Percentiles rank a stretch among this genome's conserved stretches.
These are phyloP conservation scores for Diaporthe longicolla DNA, from an alignment of 2,329 filamentous ascomycete species.

Conservation along the genomic window DNA sequence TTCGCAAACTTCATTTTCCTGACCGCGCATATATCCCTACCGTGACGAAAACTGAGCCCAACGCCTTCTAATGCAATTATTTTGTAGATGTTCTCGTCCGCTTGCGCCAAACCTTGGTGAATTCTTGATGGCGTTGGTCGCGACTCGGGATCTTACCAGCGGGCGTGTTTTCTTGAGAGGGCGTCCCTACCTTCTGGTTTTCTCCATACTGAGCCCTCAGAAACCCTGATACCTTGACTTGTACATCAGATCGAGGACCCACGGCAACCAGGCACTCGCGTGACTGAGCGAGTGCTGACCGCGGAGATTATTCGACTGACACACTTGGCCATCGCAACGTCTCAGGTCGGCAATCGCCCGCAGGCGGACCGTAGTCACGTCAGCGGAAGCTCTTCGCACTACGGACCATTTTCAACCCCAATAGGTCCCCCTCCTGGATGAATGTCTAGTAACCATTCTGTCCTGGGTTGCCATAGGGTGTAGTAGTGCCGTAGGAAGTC, in stretches of 20 bases:
- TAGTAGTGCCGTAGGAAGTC: slow-evolving; percentile 60
- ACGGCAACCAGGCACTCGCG: background rate
- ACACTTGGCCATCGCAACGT: background rate
- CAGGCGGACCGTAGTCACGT: background rate
- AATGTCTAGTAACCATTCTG: slow-evolving; percentile 55
- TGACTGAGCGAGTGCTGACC: background rate
- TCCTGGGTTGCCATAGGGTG: slow-evolving; percentile 66
- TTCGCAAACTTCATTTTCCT: slow-evolving; percentile 26
- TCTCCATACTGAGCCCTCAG: background rate
- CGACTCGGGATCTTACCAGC: background rate
- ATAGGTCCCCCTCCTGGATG: background rate
- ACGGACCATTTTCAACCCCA: background rate
- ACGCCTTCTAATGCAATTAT: slow-evolving; percentile 42
- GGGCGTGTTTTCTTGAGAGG: background rate
- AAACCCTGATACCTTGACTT: background rate
- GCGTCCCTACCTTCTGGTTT: background rate
- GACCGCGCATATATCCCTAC: slow-evolving; percentile 27
- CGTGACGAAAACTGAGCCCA: slow-evolving; percentile 29
- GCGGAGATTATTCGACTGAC: background rate
- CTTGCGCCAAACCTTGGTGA: background rate
- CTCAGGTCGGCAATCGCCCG: background rate
- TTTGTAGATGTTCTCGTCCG: slow-evolving; percentile 34
- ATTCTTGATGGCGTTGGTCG: background rate
- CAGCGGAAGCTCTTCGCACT: background rate
- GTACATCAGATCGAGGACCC: background rate